Conservation (phyloP, 2,329 filamentous ascomycete species). For the Pseudocercospora musae region DNA sequence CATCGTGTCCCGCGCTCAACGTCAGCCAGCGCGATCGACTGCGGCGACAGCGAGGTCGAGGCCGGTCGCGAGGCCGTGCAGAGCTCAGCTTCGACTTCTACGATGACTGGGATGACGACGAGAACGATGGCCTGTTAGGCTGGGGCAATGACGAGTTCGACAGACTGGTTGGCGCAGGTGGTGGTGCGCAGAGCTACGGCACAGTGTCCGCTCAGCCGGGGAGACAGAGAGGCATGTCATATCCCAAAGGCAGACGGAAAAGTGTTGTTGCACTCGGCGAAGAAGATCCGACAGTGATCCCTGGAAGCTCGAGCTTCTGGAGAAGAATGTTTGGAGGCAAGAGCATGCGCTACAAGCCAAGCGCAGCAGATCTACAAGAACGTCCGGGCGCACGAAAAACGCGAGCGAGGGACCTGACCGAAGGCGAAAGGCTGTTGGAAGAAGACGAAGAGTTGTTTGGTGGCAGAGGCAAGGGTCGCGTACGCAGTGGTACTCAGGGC, state of each 20-base stretch:
- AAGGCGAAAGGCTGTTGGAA: constrained; percentile 69
- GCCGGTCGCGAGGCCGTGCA: constrained; percentile 58
- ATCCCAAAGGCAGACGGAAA: constrained; percentile 54
- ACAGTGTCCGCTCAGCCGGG: constrained; percentile 49
- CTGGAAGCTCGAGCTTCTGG: constrained; percentile 81
- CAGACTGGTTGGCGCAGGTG: constrained; percentile 62
- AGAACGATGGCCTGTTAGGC: constrained; percentile 63
- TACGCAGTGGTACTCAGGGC: constrained; percentile 73
- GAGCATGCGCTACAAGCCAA: constrained; percentile 82
- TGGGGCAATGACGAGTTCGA: constrained; percentile 78
- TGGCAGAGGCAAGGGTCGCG: constrained; percentile 43
- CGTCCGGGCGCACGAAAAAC: constrained; percentile 62
- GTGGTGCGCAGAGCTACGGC: constrained; percentile 41
- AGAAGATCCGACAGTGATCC: constrained; percentile 81
- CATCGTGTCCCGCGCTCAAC: constrained; percentile 38
- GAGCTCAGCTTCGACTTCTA: constrained; percentile 96
- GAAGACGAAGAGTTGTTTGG: constrained; percentile 49
- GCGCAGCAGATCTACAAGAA: constrained; percentile 84
- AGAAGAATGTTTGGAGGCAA: constrained; percentile 76
- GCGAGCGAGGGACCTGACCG: constrained; percentile 40
- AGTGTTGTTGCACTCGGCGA: constrained; percentile 54
- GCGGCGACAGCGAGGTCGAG: constrained; percentile 67
- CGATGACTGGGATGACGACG: constrained; percentile 84
- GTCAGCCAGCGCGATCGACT: constrained; percentile 39
- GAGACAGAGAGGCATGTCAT: constrained; percentile 81